Conservation (phyloP, 179 eudicot genomes). For the Pouteria campechiana region DNA sequence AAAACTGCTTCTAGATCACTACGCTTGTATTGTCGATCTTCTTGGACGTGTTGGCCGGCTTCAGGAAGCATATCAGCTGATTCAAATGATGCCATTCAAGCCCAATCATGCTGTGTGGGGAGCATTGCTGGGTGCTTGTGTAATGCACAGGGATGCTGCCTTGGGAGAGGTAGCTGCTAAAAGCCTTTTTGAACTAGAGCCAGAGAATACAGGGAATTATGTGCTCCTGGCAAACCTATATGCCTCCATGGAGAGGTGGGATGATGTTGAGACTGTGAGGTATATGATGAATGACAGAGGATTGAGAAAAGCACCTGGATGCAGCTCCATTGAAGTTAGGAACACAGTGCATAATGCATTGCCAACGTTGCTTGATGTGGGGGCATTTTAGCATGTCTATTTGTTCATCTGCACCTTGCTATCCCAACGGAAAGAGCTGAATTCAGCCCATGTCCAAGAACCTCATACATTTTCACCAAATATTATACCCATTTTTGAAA, state of each 20-base stretch:
- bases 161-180: constrained; percentile 32
- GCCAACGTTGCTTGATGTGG: no score
- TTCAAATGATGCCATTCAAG: constrained; percentile 24
- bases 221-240: constrained; percentile 36
- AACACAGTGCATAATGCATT: no score
- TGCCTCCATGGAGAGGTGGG: constrained; percentile 35
- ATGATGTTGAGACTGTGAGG: constrained; percentile 35
- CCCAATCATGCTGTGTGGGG: constrained; percentile 33
- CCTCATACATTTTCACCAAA: no score
- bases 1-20: no score
- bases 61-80: constrained; percentile 23
- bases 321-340: constrained; percentile 23
- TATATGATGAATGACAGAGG: constrained; percentile 22
- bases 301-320: constrained; percentile 32
- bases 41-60: constrained; percentile 36
- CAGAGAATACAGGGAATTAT: constrained; percentile 45
- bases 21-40: constrained; percentile 41
- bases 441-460: no score
- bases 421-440: no score
- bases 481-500: no score
- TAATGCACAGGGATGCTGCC: constrained; percentile 31
- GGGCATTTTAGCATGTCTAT: no score
- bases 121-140: constrained; percentile 40
- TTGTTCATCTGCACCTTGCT: no score
- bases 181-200: constrained; percentile 29